Percentiles rank a stretch among this genome's conserved stretches.
phyloP scores from a whole-genome alignment of 148 eudicot genomes.

The Tetragonia tetragonoides region DNA sequence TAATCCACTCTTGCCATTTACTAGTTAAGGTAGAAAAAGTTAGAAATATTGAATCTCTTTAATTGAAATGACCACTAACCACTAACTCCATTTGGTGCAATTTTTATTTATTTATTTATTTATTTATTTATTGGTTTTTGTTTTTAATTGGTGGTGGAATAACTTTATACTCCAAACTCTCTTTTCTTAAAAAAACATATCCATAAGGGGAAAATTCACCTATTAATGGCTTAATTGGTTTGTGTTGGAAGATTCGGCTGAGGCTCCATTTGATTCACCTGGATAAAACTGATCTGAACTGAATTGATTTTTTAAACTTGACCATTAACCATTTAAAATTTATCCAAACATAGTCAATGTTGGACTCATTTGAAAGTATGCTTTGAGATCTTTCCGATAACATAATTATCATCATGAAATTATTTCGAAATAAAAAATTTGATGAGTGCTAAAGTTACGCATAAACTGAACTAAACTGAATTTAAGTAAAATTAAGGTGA shows the following conservation, averaged over 20 bases:
- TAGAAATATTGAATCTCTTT: conserved; percentile 14
- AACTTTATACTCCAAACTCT: conserved; percentile 25
- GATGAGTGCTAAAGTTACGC: no score
- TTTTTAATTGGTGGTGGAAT: conserved; percentile 9
- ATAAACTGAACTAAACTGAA: no score
- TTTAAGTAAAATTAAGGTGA: no score
- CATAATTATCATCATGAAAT: no score
- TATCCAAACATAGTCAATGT: no score
- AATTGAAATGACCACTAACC: conserved; percentile 21
- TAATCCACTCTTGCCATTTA: conserved; percentile 20
- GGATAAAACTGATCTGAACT: no score
- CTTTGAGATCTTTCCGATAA: no score
- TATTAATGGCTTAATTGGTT: not conserved
- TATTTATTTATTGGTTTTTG: not conserved
- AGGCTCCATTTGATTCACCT: no score
- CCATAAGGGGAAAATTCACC: not conserved
- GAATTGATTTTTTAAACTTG: no score
- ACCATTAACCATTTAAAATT: no score
- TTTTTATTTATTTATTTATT: not conserved
- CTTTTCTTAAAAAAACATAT: conserved; percentile 5
- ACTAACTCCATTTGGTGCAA: not conserved
- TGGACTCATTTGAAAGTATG: no score
- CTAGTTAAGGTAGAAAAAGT: conserved; percentile 25
- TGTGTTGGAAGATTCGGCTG: conserved; percentile 14
- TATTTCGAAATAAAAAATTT: no score